Percentiles rank a stretch among this genome's conserved stretches.
These are phyloP conservation scores for Rhizopogon vinicolor DNA, from an alignment of 768 basidiomycete genomes.

Conservation along the genomic window DNA sequence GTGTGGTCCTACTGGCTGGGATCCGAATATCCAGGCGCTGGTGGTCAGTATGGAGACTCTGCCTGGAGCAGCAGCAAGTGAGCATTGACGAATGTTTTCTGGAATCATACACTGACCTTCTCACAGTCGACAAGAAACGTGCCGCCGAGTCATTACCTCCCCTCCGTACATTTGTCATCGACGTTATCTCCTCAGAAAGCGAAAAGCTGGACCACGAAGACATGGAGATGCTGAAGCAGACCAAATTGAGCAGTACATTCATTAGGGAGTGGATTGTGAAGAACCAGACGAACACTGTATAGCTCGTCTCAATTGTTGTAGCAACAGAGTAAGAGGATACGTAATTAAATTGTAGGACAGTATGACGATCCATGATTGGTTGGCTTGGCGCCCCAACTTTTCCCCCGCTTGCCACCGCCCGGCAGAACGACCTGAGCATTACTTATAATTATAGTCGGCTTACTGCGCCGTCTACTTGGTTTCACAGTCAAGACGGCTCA, in stretches of 20 bases:
- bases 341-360: too few species aligned
- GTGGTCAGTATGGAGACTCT: conserved; percentile 91
- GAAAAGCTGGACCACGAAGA: conserved; percentile 61
- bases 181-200: conserved; percentile 76
- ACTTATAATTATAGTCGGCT: too few species aligned
- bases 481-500: neutral
- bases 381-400: too few species aligned
- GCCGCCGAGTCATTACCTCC: conserved; percentile 49
- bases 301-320: neutral
- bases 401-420: too few species aligned
- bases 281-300: conserved; percentile 9
- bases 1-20: conserved; percentile 86
- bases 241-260: conserved; percentile 93
- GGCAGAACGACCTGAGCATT: too few species aligned
- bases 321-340: too few species aligned
- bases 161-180: conserved; percentile 73
- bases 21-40: conserved; percentile 85
- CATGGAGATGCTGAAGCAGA: conserved; percentile 60
- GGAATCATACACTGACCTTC: neutral
- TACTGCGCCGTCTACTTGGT: too few species aligned
- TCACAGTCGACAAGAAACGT: conserved; percentile 61
- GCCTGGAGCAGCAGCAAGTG: conserved; percentile 69
- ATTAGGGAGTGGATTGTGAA: conserved; percentile 84
- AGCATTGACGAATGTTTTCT: conserved; percentile 22
- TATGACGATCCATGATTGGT: too few species aligned